Percentiles rank a stretch among this genome's conserved stretches.
phyloP scores from a whole-genome alignment of 495 filamentous ascomycete genomes.

The Sordaria brevicollis region DNA sequence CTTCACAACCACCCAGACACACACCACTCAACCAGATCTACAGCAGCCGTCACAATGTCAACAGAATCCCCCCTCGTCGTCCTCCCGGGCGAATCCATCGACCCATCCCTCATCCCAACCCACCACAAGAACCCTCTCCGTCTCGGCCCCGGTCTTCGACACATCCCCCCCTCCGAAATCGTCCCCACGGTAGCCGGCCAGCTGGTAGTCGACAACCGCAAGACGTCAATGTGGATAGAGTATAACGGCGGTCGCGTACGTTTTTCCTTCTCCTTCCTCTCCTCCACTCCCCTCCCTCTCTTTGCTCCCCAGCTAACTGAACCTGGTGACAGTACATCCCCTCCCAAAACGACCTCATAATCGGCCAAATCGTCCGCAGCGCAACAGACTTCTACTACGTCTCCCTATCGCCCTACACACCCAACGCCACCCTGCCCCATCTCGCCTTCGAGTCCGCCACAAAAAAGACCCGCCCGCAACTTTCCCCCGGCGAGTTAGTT shows the following conservation, averaged over 20 bases:
- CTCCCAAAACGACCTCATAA: constrained; percentile 64
- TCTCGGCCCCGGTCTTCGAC: constrained; percentile 75
- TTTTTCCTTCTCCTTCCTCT: not conserved
- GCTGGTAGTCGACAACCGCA: constrained; percentile 61
- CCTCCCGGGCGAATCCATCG: constrained; percentile 71
- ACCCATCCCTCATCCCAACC: constrained; percentile 51
- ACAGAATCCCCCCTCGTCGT: constrained; percentile 41
- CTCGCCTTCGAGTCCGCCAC: constrained; percentile 84
- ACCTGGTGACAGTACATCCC: constrained; percentile 59
- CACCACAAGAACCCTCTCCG: constrained; percentile 59
- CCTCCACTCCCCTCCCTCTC: not conserved
- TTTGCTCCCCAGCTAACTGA: not conserved
- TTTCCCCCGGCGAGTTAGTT: constrained; percentile 63
- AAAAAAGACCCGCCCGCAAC: constrained; percentile 79
- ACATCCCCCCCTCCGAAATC: constrained; percentile 59
- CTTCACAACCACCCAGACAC: constrained; percentile 1
- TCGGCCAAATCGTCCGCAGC: constrained; percentile 71
- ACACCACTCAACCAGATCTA: not conserved
- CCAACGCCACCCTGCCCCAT: constrained; percentile 69
- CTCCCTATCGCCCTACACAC: constrained; percentile 48
- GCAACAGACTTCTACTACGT: constrained; percentile 64
- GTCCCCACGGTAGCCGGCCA: constrained; percentile 70
- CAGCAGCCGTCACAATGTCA: constrained; percentile 27
- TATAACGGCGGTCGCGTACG: constrained; percentile 53
- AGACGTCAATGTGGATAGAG: constrained; percentile 74